A percentile compares a stretch with the other conserved stretches of the same genome.
phyloP scores from a whole-genome alignment of 768 basidiomycete species.

The Auriscalpium microsporum region DNA sequence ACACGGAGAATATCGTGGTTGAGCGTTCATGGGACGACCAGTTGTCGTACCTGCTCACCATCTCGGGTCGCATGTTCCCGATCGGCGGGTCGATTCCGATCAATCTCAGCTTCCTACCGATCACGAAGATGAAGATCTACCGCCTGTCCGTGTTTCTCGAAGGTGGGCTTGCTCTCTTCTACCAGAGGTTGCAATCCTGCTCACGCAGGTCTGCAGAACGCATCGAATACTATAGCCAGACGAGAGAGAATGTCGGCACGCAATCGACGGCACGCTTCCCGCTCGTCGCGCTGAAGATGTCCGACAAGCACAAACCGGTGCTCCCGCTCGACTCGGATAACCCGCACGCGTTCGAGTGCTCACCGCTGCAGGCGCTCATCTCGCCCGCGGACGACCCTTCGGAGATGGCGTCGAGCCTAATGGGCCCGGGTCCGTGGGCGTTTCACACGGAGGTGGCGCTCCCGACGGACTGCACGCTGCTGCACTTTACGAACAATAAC shows the following conservation, averaged over 20 bases:
- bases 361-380: slow-evolving; percentile 53
- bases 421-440: slow-evolving; percentile 85
- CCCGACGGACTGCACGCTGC: slow-evolving; percentile 47
- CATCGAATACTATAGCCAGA: slow-evolving; percentile 69
- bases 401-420: slow-evolving; percentile 48
- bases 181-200: background rate
- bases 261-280: slow-evolving; percentile 54
- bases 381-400: slow-evolving; percentile 42
- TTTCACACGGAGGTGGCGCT: slow-evolving; percentile 63
- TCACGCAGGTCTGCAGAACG: slow-evolving; percentile 48
- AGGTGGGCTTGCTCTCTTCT: slow-evolving; percentile 39
- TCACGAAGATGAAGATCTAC: slow-evolving; percentile 77
- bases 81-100: slow-evolving; percentile 80
- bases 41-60: slow-evolving; percentile 68
- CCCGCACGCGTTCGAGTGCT: slow-evolving; percentile 49
- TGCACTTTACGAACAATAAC: slow-evolving; percentile 79
- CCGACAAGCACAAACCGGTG: slow-evolving; percentile 50
- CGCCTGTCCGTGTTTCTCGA: slow-evolving; percentile 68
- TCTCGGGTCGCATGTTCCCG: slow-evolving; percentile 68
- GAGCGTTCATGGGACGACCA: slow-evolving; percentile 90
- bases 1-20: slow-evolving; percentile 69
- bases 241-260: slow-evolving; percentile 58
- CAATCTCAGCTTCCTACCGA: slow-evolving; percentile 71
- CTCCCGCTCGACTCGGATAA: slow-evolving; percentile 74
- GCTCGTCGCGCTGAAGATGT: slow-evolving; percentile 53